Evolutionary conservation across 495 filamentous ascomycete genomes (phyloP), one percentile per base, ranked within the genome.

Genomic region (Aspergillus affinis): DNA sequence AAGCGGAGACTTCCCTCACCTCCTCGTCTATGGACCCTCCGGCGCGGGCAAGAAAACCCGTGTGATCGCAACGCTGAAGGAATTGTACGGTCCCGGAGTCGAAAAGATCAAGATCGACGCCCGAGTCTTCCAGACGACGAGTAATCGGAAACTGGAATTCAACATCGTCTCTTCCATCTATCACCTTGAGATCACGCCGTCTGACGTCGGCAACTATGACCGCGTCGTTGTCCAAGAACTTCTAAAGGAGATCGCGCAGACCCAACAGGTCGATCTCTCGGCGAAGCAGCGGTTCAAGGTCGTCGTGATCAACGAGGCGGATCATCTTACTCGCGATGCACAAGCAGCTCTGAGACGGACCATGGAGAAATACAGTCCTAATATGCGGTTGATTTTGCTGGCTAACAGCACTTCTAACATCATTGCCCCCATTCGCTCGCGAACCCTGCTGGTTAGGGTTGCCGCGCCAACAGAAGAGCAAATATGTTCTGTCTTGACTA

Each of bases 361-460:
- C 0, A 98, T 98, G 94, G 94, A 98, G 78, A 98, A 98, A 79
- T 98, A 98, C 76, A 92, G 88, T 62, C 93, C 94, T 20, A 98
- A 98, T 72, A 64, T 98, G 62, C 81, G 94, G 36, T 75, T 98
- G 65, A 97, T 98, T 51, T 76, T 98, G 49, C 77, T 98, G 50
- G 95, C 93, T 48, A 97, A 98, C 67, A 91, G 87, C 61, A 98
- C 94, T 30, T 90, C 92, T 57, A 97, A 97, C 66, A 98, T 98
- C 65, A 98, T 98, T 75, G 93, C 93, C 18, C 94, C 94, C 1
- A 98, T 98, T 69, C 82, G 93, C 58, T 92, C 88, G 56, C 80
- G 94, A 67, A 95, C 91, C 55, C 77, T 98, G 71, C 81, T 98
- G 50, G 90, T 98, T 53, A 84, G 94, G 60, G 94, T 98, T 47